Base-by-base conservation (phyloP, 768 basidiomycete genomes). In the Calocera cornea region DNA sequence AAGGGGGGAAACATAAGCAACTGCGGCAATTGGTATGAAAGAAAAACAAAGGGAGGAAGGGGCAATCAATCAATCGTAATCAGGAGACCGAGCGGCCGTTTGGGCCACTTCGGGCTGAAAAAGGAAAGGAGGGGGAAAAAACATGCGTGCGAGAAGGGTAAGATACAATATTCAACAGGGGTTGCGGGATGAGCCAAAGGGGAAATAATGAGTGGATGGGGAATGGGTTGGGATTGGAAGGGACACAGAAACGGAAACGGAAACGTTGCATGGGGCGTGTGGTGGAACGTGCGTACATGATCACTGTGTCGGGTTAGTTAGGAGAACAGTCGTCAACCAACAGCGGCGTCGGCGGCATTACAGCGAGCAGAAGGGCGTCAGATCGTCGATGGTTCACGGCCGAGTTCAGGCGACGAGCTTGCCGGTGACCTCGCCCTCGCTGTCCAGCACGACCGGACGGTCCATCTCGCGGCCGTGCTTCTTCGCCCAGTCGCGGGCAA, bases 401-500 rank as follows among this genome's bases (percentile, higher is more conserved):
- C n/a, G n/a, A n/a, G n/a, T n/a, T n/a, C n/a, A n/a, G n/a, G 36
- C 36, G 36, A 38, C 36, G 36, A 38, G 36, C 36, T 38, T 38
- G 7, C 36, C n/a, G n/a, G n/a, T n/a, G n/a, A n/a, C n/a, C n/a
- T n/a, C 36, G 14, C 36, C 36, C 36, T 38, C 36, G 36, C 36
- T 38, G 14, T 38, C 36, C 36, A 38, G 36, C 36, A 14, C 36
- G 44, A 47, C 24, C 19, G 44, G 16, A 7, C 44, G 16, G 54
- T 33, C 22, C 54, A 60, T 60, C 31, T 60, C 54, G 7, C 10
- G 7, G 14, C 31, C 54, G 33, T 67, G 47, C 67, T 68, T 72
- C 41, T 72, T 70, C 11, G 79, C 79, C 79, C 80, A 81, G 70
- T 80, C 78, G 64, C 79, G 69, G 0, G 80, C 80, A 70, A 79